phyloP scores from a whole-genome alignment of 2,329 filamentous ascomycete species.

The Fusarium chuoi region DNA sequence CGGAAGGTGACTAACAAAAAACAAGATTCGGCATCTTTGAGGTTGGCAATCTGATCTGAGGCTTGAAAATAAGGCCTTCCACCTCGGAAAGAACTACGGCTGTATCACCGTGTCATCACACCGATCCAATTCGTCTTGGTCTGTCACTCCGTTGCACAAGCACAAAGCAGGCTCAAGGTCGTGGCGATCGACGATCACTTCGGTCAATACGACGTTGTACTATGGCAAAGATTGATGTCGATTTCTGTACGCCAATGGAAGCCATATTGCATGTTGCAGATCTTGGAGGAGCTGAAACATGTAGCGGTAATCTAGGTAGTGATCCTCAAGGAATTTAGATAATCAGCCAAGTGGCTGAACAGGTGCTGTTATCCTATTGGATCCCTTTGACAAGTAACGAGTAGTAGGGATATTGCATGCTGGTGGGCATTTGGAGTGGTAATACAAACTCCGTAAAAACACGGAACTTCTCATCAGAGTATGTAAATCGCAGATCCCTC shows the following conservation, averaged over 20 bases:
- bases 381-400: neutral
- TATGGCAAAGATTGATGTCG: neutral
- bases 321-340: neutral
- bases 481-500: neutral
- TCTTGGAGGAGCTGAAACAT: neutral
- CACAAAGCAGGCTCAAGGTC: neutral
- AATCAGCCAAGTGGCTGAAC: neutral
- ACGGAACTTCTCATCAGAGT: neutral
- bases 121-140: neutral
- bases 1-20: neutral
- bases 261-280: neutral
- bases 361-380: neutral
- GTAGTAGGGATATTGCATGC: too few relatives aligned
- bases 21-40: neutral
- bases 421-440: neutral
- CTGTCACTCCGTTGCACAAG: neutral
- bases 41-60: accelerated
- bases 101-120: neutral
- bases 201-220: neutral
- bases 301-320: neutral
- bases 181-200: neutral
- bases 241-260: neutral
- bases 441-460: neutral
- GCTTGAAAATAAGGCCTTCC: neutral
- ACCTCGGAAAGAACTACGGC: neutral